Base-by-base conservation (phyloP, 805 yeast species). In the Wickerhamomyces mucosus region DNA sequence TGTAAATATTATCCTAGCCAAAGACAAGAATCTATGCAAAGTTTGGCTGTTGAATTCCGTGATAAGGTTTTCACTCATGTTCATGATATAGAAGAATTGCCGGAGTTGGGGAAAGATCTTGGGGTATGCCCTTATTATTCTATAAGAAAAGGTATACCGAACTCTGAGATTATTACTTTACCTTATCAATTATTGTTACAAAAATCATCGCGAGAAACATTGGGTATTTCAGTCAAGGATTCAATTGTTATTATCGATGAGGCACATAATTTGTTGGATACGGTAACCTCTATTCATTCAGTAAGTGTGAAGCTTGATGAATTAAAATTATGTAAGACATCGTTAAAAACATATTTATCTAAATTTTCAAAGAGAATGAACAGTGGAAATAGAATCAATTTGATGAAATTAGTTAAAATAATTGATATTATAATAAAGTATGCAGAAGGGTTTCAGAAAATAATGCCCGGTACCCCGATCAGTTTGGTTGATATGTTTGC, bases 261-360 rank as follows among this genome's bases (percentile, higher is more conserved):
- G 50, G 96, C 96, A 0, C 97, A 88, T 50, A 88, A 88, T 50
- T 57, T 88, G 26, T 50, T 85, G 18, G 96, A 86, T 42, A 75
- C 88, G 0, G 72, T 88, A 3, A 69, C 78, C 2, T 58, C 79
- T 3, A 58, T 89, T 39, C 69, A 79, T 45, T 83, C 95, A 0
- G 65, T 75, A 2, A 53, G 67, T 4, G 58, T 88, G 1, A 58
- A 79, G 0, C 43, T 61, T 1, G 31, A 42, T 0, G 84, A 80
- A 20, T 57, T 84, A 8, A 26, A 42, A 3, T 27, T 37, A 0
- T 66, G 79, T 4, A 54, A 64, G 14, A 42, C 42, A 3, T 75
- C 80, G 0, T 45, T 88, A 24, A 61, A 67, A 26, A 39, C 46
- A 0, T 88, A 88, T 53, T 50, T 72, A 11, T 48, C 55, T 10